Evolutionary conservation across 2,329 filamentous ascomycete species (phyloP), one percentile per base, ranked within the genome.

Genomic region (Claviceps fusiformis): DNA sequence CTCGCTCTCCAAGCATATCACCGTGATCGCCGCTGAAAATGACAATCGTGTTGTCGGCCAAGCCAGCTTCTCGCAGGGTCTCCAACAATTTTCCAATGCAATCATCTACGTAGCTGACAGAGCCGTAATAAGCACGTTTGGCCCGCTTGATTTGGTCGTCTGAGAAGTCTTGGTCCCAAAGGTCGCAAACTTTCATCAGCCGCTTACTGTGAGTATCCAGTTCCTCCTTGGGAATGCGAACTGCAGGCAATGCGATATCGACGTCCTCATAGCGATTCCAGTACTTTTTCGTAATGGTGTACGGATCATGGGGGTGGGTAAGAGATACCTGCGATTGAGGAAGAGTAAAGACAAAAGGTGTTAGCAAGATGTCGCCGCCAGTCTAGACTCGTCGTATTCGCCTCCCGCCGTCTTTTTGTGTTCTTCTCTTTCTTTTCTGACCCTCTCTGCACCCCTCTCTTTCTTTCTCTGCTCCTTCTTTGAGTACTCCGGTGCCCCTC

Each of bases 11-110:
- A 8, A 96, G 80, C 91, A 96, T 96, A 70, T 96, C 91, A 55
- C 91, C 91, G 65, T 96, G 91, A 67, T 96, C 91, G 48, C 91
- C 90, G 56, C 86, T 91, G 72, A 96, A 96, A 61, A 96, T 83
- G 63, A 96, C 77, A 62, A 95, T 90, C 13, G 91, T 96, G 70
- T 95, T 82, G 39, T 95, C 83, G 57, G 85, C 85, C 48, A 96
- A 75, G 7, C 84, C 81, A 65, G 89, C 92, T 57, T 89, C 79
- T 68, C 90, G 86, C 19, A 96, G 75, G 0, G 88, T 85, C 58
- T 82, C 76, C 29, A 95, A 75, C 39, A 96, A 78, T 66, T 86
- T 86, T 56, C 91, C 91, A 60, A 96, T 85, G 71, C 91, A 91
- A 70, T 95, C 87, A 66, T 96, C 91, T 27, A 96, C 90, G 63